These are phyloP conservation scores for Penicillium mononematosum DNA, from an alignment of 495 filamentous ascomycete species.

Conservation along the genomic window DNA sequence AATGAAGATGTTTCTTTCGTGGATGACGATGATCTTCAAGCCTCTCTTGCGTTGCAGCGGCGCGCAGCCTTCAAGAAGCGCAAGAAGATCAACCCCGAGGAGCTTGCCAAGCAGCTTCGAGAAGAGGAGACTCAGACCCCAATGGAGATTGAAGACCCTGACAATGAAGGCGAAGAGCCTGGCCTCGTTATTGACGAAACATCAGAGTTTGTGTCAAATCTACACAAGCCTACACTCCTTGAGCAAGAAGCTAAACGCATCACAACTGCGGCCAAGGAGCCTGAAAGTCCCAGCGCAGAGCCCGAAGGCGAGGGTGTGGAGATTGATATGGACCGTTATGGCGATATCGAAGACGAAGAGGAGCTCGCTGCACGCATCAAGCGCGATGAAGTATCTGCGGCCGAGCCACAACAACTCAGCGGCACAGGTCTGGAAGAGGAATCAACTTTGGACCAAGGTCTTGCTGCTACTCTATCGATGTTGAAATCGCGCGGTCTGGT, in stretches of 20 bases:
- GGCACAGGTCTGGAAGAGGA: slow-evolving; percentile 84
- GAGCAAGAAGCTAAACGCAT: slow-evolving; percentile 46
- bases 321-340: slow-evolving; percentile 61
- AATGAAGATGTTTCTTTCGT: slow-evolving; percentile 68
- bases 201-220: slow-evolving; percentile 85
- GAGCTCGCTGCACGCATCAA: slow-evolving; percentile 49
- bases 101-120: slow-evolving; percentile 77
- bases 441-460: slow-evolving; percentile 67
- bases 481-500: slow-evolving; percentile 81
- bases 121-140: slow-evolving; percentile 66
- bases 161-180: slow-evolving; percentile 55
- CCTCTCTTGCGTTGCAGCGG: slow-evolving; percentile 76
- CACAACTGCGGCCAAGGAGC: background rate
- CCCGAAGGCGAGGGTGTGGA: slow-evolving; percentile 52
- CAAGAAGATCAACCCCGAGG: slow-evolving; percentile 77
- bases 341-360: slow-evolving; percentile 56
- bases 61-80: slow-evolving; percentile 84
- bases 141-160: slow-evolving; percentile 47
- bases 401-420: slow-evolving; percentile 44
- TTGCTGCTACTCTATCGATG: slow-evolving; percentile 78
- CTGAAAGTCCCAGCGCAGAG: slow-evolving; percentile 45
- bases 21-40: slow-evolving; percentile 92
- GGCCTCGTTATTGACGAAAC: slow-evolving; percentile 93
- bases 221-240: slow-evolving; percentile 68
- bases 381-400: slow-evolving; percentile 46